Base-by-base conservation (phyloP, 164 flowering plant species). In the Dillenia turbinata region DNA sequence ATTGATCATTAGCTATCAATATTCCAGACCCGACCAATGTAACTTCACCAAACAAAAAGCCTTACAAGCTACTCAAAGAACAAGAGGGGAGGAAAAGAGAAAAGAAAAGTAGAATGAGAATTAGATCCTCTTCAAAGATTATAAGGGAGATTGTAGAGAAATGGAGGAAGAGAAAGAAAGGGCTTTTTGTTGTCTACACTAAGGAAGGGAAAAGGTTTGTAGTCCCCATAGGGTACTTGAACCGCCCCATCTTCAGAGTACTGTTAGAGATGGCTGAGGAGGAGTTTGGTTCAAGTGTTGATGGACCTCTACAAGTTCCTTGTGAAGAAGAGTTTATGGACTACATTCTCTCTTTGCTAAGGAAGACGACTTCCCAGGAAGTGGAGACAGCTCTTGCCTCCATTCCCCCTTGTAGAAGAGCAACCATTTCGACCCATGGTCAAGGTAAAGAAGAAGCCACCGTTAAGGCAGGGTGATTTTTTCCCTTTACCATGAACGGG, bases 251-350 rank as follows among this genome's bases (percentile, higher is more conserved):
- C 24, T 76, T 76, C 62, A 71, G 56, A 66, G 78, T 76, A 59
- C 71, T 79, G 13, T 54, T 79, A 56, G 78, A 73, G 60, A 79
- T 76, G 83, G 83, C 78, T 3, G 83, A 79, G 58, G 83, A 79
- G 63, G 83, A 79, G 77, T 79, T 72, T 46, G 80, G 80, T 2
- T 52, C 68, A 15, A 63, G 67, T 12, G 68, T 63, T 62, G 63
- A 67, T 43, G 80, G 80, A 2, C 83, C 80, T n/a, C 63, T 79
- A 3, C 62, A 61, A 56, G 74, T 79, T n/a, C 80, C 83, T 46
- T 76, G 78, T 69, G 83, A 79, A 56, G 71, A 76, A 60, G 77
- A 75, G 66, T 49, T 79, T 50, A 72, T 76, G 76, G 76, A 69
- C 22, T 68, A 69, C 63, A 73, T 79, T 54, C 66, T 79, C 33